Evolutionary conservation across 2,329 filamentous ascomycete genomes (phyloP).

Genomic region (Colletotrichum tropicicola): DNA sequence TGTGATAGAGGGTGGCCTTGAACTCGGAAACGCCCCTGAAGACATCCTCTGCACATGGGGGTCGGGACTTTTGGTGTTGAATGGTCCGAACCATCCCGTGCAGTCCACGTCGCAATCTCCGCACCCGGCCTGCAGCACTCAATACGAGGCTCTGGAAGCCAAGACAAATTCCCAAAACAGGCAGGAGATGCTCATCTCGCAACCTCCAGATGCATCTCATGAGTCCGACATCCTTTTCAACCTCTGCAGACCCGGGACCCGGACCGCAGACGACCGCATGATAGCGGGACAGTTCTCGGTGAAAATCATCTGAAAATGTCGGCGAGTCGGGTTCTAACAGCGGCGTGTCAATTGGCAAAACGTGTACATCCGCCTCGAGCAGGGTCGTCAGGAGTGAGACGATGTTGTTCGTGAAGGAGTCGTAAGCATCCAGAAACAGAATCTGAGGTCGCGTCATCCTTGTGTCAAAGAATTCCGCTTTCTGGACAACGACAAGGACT

Average conservation of each 20-base stretch:
- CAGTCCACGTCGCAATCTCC: conserved; percentile 74
- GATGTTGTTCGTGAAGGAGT: conserved; percentile 97
- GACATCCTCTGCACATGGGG: conserved; percentile 57
- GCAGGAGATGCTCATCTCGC: conserved; percentile 66
- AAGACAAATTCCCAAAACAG: conserved; percentile 87
- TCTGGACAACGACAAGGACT: neutral
- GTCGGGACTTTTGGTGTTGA: conserved; percentile 53
- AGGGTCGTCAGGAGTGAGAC: conserved; percentile 79
- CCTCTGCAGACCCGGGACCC: conserved; percentile 83
- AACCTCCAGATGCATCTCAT: conserved; percentile 81
- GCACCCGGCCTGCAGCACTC: conserved; percentile 72
- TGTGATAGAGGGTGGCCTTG: conserved; percentile 81
- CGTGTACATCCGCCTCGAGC: conserved; percentile 73
- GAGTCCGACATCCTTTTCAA: conserved; percentile 80
- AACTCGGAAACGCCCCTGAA: conserved; percentile 70
- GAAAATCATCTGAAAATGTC: conserved; percentile 54
- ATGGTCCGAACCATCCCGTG: conserved; percentile 84
- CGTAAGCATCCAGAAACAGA: conserved; percentile 93
- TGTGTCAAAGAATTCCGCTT: neutral
- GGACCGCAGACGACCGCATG: conserved; percentile 91
- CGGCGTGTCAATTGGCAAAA: conserved; percentile 76
- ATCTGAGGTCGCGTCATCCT: conserved; percentile 58
- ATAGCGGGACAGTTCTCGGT: conserved; percentile 66
- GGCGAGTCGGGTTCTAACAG: conserved; percentile 53
- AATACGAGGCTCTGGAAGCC: conserved; percentile 86